A percentile compares a stretch with the other conserved stretches of the same genome.
Evolutionary conservation across 352 stramenopile species (phyloP).

Genomic region (Phytopythium boreale): DNA sequence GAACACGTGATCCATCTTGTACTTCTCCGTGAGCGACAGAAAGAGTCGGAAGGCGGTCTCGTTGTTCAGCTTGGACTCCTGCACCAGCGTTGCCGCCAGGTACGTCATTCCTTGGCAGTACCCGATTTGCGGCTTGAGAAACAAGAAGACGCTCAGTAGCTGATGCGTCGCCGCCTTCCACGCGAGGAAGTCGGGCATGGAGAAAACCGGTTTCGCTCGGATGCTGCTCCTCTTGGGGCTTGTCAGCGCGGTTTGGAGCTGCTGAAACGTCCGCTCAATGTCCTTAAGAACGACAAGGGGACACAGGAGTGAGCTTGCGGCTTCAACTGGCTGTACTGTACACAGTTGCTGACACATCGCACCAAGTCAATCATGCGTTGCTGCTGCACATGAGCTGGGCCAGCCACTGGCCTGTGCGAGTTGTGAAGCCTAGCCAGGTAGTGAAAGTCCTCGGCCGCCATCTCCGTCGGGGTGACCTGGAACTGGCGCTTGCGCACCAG

Average conservation of each 20-base stretch:
- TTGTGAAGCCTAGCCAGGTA: conserved; percentile 16
- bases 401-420: conserved; percentile 6
- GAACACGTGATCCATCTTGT: conserved; percentile 45
- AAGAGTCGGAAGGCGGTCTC: conserved; percentile 47
- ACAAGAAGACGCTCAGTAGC: conserved; percentile 36
- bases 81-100: conserved; percentile 31
- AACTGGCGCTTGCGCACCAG: conserved; percentile 34
- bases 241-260: conserved; percentile 23
- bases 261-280: conserved; percentile 44
- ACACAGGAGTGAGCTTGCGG: background rate
- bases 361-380: conserved; percentile 40
- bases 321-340: background rate
- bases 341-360: background rate
- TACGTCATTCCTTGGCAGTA: conserved; percentile 60
- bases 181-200: conserved; percentile 23
- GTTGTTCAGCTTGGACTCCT: conserved; percentile 48
- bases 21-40: conserved; percentile 47
- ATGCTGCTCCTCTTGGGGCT: conserved; percentile 20
- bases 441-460: conserved; percentile 32
- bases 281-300: conserved; percentile 17
- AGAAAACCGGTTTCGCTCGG: conserved; percentile 22
- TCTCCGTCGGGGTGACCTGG: conserved; percentile 20
- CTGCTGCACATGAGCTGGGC: conserved; percentile 21
- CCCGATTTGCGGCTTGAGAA: conserved; percentile 49
- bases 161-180: conserved; percentile 41